Evolutionary conservation across 176 grass and related monocot genomes (phyloP), one percentile per base, ranked within the genome.

Genomic region (Zoysia japonica): DNA sequence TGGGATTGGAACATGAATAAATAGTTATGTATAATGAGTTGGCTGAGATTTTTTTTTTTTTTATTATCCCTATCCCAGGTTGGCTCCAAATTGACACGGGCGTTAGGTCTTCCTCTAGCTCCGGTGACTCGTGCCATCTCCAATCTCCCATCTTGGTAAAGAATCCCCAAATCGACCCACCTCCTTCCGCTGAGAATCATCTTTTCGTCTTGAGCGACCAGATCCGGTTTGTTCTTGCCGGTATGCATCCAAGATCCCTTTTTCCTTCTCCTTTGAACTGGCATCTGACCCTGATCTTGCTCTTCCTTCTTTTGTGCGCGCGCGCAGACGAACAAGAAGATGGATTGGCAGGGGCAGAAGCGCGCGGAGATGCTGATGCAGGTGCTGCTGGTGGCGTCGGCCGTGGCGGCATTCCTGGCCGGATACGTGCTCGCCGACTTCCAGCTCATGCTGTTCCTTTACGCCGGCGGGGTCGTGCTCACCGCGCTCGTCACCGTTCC

Each of bases 301-400:
- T 38, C 61, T 51, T 44, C 50, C 47, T 45, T 45, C 53, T 16
- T 50, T 17, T 43, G 9, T 12, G 17, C 12, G 13, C 6, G 14
- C 1, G 14, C 14, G 64, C 64, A 79, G 77, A 2, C 9, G 57
- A 54, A 50, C 90, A 19, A 60, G 52, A 52, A 38, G 85, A 93
- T 98, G 95, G 95, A 98, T 87, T 98, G 92, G 95, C 89, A 94
- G 87, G 95, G 95, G 61, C 95, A 98, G 85, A 94, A 98, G 85
- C 85, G 57, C 40, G 86, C 90, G 47, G 95, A 98, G 88, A 85
- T 92, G 77, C 80, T 98, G 71, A 98, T 98, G 96, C 96, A 93
- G 87, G 82, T 95, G 74, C 74, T 94, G 77, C 81, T 98, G 64
- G 81, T 94, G 47, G 90, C 88, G 3, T 87, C 81, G 0, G 88